Evolutionary conservation across 169 alveolate genomes (phyloP).

Genomic region (Plasmodium malariae): DNA sequence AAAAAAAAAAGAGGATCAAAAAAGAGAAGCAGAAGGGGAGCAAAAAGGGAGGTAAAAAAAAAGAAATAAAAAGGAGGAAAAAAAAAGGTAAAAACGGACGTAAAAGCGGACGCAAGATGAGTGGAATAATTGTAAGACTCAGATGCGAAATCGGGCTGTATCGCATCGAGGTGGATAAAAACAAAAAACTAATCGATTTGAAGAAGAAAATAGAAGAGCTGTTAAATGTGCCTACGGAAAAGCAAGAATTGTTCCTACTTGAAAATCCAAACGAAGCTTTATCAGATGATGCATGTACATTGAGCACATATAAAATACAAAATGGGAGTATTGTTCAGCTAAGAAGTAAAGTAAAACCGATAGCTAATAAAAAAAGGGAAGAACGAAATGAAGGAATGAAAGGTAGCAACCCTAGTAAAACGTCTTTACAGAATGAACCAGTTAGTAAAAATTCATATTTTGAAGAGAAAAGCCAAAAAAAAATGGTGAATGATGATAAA

Average conservation of each 20-base stretch:
- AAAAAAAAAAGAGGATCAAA: no score
- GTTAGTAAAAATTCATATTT: neutral
- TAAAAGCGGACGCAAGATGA: conserved; percentile 7
- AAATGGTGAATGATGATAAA: neutral
- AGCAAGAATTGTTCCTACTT: conserved; percentile 16
- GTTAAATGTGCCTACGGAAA: conserved; percentile 40
- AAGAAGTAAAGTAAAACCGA: conserved; percentile 48
- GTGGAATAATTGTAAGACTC: conserved; percentile 36
- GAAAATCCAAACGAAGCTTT: neutral
- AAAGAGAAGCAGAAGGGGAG: no score
- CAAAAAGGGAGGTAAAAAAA: no score
- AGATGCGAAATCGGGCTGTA: conserved; percentile 34
- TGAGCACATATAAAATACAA: conserved; percentile 5
- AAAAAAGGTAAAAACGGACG: neutral
- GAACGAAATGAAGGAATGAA: neutral
- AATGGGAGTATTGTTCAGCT: conserved; percentile 31
- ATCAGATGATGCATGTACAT: neutral
- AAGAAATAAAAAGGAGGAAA: no score
- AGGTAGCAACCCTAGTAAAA: neutral
- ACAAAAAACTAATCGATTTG: conserved; percentile 16
- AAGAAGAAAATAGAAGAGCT: conserved; percentile 54
- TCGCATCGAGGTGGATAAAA: conserved; percentile 28
- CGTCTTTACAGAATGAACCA: neutral
- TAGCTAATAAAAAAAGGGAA: neutral
- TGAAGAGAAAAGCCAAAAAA: neutral